Evolutionary conservation across 768 basidiomycete genomes (phyloP), one percentile per base, ranked within the genome.

Genomic region (Russula foetens): DNA sequence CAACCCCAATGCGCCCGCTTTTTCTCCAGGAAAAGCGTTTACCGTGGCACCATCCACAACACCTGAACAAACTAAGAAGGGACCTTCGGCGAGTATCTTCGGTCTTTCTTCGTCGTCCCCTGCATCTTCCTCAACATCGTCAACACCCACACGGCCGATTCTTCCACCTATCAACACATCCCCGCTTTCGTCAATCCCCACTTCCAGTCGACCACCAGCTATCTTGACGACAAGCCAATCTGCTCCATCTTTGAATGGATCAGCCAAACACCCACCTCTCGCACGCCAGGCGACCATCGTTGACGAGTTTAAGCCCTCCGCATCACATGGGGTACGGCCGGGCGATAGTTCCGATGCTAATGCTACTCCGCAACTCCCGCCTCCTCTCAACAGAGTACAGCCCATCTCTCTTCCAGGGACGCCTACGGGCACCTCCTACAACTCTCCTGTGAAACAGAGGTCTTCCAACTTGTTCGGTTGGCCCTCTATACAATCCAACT

Each of bases 321-420:
- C 19, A n/a, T n/a, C n/a, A 8, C 1, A 38, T 14, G 48, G 28
- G 15, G 11, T 29, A 12, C 39, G 33, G 15, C 17, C 61, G 28
- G 21, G 48, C 3, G 28, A 62, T 41, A 24, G 43, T n/a, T 24
- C 24, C 5, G 56, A 43, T 15, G 24, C 39, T 23, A 49, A 33
- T 26, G 12, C 39, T 23, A 41, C 63, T 6, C 57, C 49, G 17
- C 53, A 51, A 14, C 44, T 45, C 0, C 66, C 66, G 0, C 73
- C 73, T 23, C 66, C 66, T 17, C 45, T 68, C 38, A 71, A 68
- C 38, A 71, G 67, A 41, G 44, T 66, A 0, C 61, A 66, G 19
- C 70, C 69, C 1, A 54, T 73, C 9, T 62, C 69, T 8, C 64
- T 74, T 4, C 73, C 73, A 0, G 68, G 71, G 17, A 74, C 73